Conservation (phyloP, 116 monocot genomes). For the Posidonia oceanica region DNA sequence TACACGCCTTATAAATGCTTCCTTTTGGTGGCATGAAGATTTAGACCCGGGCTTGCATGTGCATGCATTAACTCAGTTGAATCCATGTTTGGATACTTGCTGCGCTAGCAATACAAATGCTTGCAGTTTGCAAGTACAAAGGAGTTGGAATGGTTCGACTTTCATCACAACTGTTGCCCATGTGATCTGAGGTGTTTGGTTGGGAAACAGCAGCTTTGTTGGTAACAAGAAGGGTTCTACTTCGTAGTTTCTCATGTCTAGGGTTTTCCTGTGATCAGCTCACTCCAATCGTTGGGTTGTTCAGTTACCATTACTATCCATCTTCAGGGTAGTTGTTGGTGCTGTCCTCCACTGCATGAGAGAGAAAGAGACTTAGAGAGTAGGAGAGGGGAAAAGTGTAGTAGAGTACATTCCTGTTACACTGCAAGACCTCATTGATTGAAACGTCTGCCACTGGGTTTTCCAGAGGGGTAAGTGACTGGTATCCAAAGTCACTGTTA, state of each 20-base stretch:
- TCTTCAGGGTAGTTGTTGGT: conserved; percentile 3
- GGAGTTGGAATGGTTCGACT: background rate
- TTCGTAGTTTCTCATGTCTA: conserved; percentile 2
- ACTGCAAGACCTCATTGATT: conserved; percentile 6
- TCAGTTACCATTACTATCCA: background rate
- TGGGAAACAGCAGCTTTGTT: background rate
- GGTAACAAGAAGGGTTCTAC: background rate
- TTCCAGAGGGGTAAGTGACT: conserved; percentile 4
- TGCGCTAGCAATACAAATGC: background rate
- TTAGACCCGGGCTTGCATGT: background rate
- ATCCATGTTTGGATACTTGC: conserved; percentile 3
- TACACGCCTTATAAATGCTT: no score
- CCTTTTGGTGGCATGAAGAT: no score
- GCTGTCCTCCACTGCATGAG: background rate
- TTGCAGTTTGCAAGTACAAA: conserved; percentile 2
- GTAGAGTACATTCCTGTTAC: conserved; percentile 6
- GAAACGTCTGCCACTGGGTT: conserved; percentile 10
- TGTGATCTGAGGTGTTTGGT: background rate
- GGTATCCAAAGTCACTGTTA: conserved; percentile 7
- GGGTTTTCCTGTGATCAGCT: background rate
- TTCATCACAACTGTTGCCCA: background rate
- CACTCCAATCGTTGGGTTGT: background rate
- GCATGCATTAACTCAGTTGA: background rate
- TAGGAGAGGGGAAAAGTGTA: background rate
- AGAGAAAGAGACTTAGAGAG: conserved; percentile 2